Conservation (phyloP, 805 yeast genomes). For the Nakazawaea pomicola region DNA sequence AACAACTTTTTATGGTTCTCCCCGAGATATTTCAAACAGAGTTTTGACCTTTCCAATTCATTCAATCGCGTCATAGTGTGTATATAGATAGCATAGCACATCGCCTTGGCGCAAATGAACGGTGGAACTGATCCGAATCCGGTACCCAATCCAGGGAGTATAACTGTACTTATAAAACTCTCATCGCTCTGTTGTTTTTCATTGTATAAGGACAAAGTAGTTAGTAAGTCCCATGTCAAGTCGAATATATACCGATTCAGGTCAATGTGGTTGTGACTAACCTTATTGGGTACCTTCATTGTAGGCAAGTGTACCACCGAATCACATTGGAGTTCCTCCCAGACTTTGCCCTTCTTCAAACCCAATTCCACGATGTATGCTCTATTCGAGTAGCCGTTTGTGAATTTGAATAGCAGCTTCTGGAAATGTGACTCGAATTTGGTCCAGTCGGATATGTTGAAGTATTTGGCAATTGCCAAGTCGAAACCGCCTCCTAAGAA, state of each 20-base stretch:
- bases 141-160: constrained; percentile 35
- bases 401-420: constrained; percentile 11
- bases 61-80: neutral
- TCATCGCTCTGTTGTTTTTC: constrained; percentile 5
- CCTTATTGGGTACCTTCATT: constrained; percentile 30
- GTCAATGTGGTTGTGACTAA: constrained; percentile 2
- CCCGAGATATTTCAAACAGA: constrained; percentile 3
- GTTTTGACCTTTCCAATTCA: neutral
- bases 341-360: constrained; percentile 18
- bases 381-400: constrained; percentile 28
- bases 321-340: constrained; percentile 23
- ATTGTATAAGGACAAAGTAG: constrained; percentile 17
- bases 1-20: neutral
- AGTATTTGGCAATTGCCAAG: constrained; percentile 26
- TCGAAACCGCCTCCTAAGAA: constrained; percentile 51
- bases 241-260: constrained; percentile 27
- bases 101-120: constrained; percentile 26
- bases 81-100: constrained; percentile 17
- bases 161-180: constrained; percentile 20
- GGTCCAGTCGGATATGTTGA: constrained; percentile 16
- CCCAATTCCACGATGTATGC: constrained; percentile 26
- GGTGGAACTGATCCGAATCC: constrained; percentile 32
- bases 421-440: constrained; percentile 21
- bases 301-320: constrained; percentile 34
- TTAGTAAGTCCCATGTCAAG: constrained; percentile 31